Evolutionary conservation across 371 early-diverging fungal genomes (phyloP).

Genomic region (Cokeromyces recurvatus): DNA sequence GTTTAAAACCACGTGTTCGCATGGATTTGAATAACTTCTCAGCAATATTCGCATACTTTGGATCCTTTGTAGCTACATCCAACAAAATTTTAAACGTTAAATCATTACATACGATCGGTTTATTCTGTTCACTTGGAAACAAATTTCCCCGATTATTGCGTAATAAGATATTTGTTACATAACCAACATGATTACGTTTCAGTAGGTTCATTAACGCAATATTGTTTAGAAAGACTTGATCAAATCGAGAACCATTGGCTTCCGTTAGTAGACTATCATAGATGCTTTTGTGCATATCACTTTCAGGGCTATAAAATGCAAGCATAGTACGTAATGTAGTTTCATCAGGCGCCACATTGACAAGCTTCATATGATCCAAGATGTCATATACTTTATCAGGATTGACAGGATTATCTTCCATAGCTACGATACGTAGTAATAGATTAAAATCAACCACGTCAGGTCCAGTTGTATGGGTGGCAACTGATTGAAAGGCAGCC

Average conservation of each 20-base stretch:
- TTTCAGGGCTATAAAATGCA: no score
- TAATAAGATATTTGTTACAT: conserved; percentile 12
- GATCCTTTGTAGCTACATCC: conserved; percentile 12
- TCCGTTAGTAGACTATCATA: conserved; percentile 15
- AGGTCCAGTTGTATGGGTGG: conserved; percentile 20
- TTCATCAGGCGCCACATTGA: conserved; percentile 25
- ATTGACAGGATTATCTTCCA: conserved; percentile 9
- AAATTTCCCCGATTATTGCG: conserved; percentile 17
- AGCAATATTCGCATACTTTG: conserved; percentile 3
- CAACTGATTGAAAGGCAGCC: conserved; percentile 22
- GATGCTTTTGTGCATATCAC: conserved; percentile 15
- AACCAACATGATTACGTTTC: not conserved
- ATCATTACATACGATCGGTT: conserved; percentile 17
- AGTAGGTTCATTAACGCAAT: conserved; percentile 22
- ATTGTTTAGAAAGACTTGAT: conserved; percentile 35
- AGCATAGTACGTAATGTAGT: conserved; percentile 32
- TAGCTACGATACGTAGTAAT: conserved; percentile 23
- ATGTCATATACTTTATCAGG: conserved; percentile 30
- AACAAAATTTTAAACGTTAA: conserved; percentile 32
- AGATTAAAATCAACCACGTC: conserved; percentile 43
- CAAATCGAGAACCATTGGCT: conserved; percentile 10
- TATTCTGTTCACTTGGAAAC: conserved; percentile 3
- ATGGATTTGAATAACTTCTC: conserved; percentile 24
- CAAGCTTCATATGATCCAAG: conserved; percentile 32
- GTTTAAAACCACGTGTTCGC: conserved; percentile 24